Base-by-base conservation (phyloP, 805 yeast species). In the Wickerhamiella alocasiicola region DNA sequence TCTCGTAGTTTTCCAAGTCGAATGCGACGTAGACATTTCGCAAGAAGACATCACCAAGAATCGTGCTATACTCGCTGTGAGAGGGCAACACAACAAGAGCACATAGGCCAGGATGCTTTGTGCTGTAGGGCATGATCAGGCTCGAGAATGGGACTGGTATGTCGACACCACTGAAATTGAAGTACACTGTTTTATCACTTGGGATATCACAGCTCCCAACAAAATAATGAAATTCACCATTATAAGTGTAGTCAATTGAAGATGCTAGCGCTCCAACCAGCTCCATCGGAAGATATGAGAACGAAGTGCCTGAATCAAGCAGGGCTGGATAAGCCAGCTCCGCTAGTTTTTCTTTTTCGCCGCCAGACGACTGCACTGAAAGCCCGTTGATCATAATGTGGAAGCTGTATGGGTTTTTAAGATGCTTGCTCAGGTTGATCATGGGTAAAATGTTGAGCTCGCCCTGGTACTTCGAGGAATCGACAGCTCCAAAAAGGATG, bases 1-100 rank as follows among this genome's bases (percentile, higher is more conserved):
- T 63, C 52, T 71, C 65, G 38, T 57, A 58, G 49, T 68, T 69
- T 25, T 76, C 82, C 37, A 78, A 60, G 54, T 81, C 81, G 55
- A 71, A 77, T n/a, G 78, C 84, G 16, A 73, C 68, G 52, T 81
- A 81, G n/a, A 77, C 77, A 28, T 71, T 67, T 43, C 81, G 65
- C 46, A 81, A 58, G 51, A 81, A 70, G 37, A 71, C 68, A 52
- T 78, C 85, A 6, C 91, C 91, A 25, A 81, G 61, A 44, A 76
- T 65, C 27, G 53, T 43, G 62, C 55, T 25, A 48, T 42, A 49
- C 26, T 45, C 43, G 62, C 55, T 31, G 44, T 36, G 31, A 49
- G 63, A 37, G 49, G 56, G 16, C 53, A 52, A 16, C 13, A 54
- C 42, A 2, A 51, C 49, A 21, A 57, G 37, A 9, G 48, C 44